Base-by-base conservation (phyloP, 345 rosid species). In the Iberis pinnata region DNA sequence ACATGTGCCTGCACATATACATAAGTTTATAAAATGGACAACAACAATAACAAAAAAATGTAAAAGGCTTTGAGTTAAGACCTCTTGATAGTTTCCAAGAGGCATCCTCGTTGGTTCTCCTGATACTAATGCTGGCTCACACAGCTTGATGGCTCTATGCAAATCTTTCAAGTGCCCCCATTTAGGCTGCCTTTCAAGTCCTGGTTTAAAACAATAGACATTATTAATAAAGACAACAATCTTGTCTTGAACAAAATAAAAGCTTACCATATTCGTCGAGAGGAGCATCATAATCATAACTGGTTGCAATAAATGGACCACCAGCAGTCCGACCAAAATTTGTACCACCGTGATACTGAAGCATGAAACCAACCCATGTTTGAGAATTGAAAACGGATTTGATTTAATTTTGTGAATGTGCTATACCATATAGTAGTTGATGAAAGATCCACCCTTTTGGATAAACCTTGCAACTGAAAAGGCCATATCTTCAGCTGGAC, bases 151-250 rank as follows among this genome's bases (percentile, higher is more conserved):
- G 1, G 99, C 99, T 71, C 85, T 69, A 62, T 93, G 99, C 70
- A 93, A 70, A 79, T 93, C 95, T 78, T 93, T 93, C 76, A 88
- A 75, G 72, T 93, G 99, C 19, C 97, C 99, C 99, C 97, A 93
- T 73, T 93, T 93, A 7, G 99, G 99, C 61, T 86, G 76, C 85
- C 97, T 88, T 61, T 76, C 14, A 27, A 93, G 77, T 56, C 99
- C 97, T 92, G 72, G 20, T 56, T 52, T 53, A 15, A 44, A 69
- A 52, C 27, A 39, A 37, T n/a, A 6, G 15, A 14, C 31, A 24
- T 55, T 40, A 32, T 11, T 50, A 51, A 20, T 57, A 45, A 35
- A 17, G 42, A 55, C 51, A 40, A 9, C 16, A 11, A n/a, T 53
- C 17, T 44, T 22, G 27, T 26, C 6, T 45, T 25, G 9, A 24